A percentile compares a stretch with the other conserved stretches of the same genome.
Evolutionary conservation across 1,139 yeast genomes (phyloP).

Genomic region (Pichia sp.): DNA sequence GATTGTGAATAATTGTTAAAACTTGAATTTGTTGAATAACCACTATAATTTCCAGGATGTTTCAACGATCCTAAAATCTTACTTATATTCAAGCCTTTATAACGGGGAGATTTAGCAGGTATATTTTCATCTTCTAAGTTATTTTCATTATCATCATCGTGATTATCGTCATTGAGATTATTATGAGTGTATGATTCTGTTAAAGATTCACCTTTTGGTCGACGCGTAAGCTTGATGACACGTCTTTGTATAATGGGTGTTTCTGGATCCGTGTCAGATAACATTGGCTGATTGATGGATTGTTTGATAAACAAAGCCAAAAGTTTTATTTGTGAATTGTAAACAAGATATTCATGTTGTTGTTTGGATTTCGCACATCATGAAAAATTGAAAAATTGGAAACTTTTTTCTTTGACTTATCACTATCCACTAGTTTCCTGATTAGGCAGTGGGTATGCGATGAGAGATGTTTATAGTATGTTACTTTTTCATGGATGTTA

Average conservation of each 20-base stretch:
- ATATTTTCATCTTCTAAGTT: background rate
- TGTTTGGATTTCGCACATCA: too few species aligned
- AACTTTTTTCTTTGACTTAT: too few species aligned
- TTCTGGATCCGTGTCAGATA: slow-evolving; percentile 7
- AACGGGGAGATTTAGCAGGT: slow-evolving; percentile 3
- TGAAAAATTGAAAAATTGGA: too few species aligned
- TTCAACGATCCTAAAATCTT: slow-evolving; percentile 9
- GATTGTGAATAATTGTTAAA: background rate
- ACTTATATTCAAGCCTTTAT: slow-evolving; percentile 3
- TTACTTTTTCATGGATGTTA: too few species aligned
- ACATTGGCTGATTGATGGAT: background rate
- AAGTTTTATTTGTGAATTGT: background rate
- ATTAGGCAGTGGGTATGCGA: too few species aligned
- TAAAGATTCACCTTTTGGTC: background rate
- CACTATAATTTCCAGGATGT: slow-evolving; percentile 7
- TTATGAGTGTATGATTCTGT: background rate
- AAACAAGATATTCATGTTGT: background rate
- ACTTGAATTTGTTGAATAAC: slow-evolving; percentile 11
- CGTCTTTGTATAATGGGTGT: slow-evolving; percentile 1
- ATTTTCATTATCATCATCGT: background rate
- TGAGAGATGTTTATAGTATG: too few species aligned
- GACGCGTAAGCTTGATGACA: slow-evolving; percentile 1
- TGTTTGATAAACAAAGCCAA: too few species aligned
- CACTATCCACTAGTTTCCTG: too few species aligned
- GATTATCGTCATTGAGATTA: background rate